phyloP scores from a whole-genome alignment of 805 yeast genomes.

The Schwanniomyces sp. region DNA sequence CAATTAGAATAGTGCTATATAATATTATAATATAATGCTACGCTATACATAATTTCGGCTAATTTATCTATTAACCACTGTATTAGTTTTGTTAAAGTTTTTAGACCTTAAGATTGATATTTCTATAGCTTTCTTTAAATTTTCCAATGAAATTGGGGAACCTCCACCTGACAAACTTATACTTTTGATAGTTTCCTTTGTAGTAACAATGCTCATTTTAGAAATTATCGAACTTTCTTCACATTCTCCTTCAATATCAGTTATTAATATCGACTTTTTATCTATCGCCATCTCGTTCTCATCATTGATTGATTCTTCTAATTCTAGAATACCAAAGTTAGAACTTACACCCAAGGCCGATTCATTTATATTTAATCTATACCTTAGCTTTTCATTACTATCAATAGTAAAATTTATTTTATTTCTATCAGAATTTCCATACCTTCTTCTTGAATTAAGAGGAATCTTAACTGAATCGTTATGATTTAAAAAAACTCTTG shows the following conservation, averaged over 20 bases:
- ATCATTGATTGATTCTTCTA: conserved; percentile 27
- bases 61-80: not conserved
- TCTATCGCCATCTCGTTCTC: conserved; percentile 28
- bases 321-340: conserved; percentile 60
- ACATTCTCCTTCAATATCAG: conserved; percentile 83
- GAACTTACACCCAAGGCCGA: conserved; percentile 43
- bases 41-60: not conserved
- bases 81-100: conserved; percentile 15
- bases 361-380: conserved; percentile 39
- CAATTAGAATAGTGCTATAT: not conserved
- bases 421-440: conserved; percentile 40
- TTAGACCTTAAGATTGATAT: conserved; percentile 50
- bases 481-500: conserved; percentile 69
- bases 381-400: conserved; percentile 25
- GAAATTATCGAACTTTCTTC: conserved; percentile 66
- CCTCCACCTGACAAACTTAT: conserved; percentile 52
- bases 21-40: too few species aligned
- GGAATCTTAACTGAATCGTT: conserved; percentile 53
- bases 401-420: conserved; percentile 52
- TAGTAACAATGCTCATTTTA: conserved; percentile 47
- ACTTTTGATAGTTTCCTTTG: conserved; percentile 25
- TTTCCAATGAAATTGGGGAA: conserved; percentile 45
- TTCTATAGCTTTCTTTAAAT: conserved; percentile 46
- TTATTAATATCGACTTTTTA: conserved; percentile 46
- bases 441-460: conserved; percentile 48